Base-by-base conservation (phyloP, 495 filamentous ascomycete species). In the Tuber indicum region DNA sequence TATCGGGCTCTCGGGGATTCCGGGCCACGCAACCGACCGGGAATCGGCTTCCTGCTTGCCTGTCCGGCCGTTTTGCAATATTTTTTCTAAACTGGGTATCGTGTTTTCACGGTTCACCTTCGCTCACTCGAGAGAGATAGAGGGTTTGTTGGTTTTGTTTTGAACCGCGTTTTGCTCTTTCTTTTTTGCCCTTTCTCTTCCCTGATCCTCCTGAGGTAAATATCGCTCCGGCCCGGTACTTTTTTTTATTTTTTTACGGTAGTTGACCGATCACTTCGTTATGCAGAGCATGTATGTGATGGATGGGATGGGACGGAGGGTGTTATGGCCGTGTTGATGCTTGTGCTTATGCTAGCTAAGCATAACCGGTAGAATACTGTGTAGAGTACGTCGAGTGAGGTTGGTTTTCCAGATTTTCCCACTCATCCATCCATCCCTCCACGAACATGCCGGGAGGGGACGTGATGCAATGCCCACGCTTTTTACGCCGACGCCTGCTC, bases 191-290 rank as follows among this genome's bases (percentile, higher is more conserved):
- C 52, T 66, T 66, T 66, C 32, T 16, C 32, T 17, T 66, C 26
- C 58, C 16, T 19, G 26, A 26, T 66, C 14, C 17, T 14, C 26
- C 58, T 32, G 58, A 32, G 58, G 58, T 19, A 19, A 36, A 66
- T 66, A 66, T 66, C 58, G 17, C 17, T 66, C 12, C n/a, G 58
- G 26, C 14, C 58, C 58, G 58, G 58, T 7, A 66, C 6, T n/a
- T 23, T 7, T 23, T 5, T 5, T 2, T 41, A 41, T 5, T 32
- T 32, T 32, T 32, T 32, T 16, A 19, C 58, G 58, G 58, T 32
- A 66, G 58, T 36, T 66, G 58, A 66, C 58, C 58, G 58, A 66
- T 66, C 58, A 66, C 58, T 66, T 66, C 58, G 58, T 32, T 32
- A 66, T 66, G 26, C 58, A 66, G 32, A 66, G 58, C 58, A 36